Percentiles rank a stretch among this genome's conserved stretches.
Evolutionary conservation across 176 grass and related monocot species (phyloP).

Genomic region (Alopecurus myosuroides): DNA sequence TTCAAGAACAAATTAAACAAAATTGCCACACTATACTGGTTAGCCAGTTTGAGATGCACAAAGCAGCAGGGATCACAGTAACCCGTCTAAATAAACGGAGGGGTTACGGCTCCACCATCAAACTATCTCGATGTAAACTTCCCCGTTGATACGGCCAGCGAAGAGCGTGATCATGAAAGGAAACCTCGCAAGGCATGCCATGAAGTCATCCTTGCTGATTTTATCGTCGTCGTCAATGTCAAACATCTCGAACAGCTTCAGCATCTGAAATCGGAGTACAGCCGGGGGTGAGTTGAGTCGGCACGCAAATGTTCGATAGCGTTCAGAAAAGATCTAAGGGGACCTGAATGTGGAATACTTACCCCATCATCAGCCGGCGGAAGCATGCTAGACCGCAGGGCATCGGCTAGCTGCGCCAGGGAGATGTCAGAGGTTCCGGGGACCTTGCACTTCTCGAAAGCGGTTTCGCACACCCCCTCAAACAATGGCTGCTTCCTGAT

Average conservation of each 20-base stretch:
- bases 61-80: not conserved
- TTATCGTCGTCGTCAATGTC: constrained; percentile 46
- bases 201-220: constrained; percentile 69
- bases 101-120: constrained; percentile 13
- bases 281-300: not conserved
- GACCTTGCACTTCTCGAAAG: constrained; percentile 64
- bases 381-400: constrained; percentile 25
- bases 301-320: not conserved
- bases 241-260: constrained; percentile 53
- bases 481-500: constrained; percentile 70
- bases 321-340: not conserved
- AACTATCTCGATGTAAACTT: constrained; percentile 60
- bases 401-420: constrained; percentile 23
- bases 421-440: constrained; percentile 30
- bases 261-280: constrained; percentile 33
- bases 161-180: constrained; percentile 80
- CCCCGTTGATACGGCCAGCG: constrained; percentile 36
- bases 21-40: constrained; percentile 1
- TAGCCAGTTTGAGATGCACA: not conserved
- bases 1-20: constrained; percentile 8
- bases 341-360: not conserved
- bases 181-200: constrained; percentile 51
- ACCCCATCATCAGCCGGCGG: constrained; percentile 16
- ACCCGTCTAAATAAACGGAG: constrained; percentile 16
- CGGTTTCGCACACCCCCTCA: constrained; percentile 40